Base-by-base conservation (phyloP, 2,329 filamentous ascomycete species). In the Exophiala dermatitidis region DNA sequence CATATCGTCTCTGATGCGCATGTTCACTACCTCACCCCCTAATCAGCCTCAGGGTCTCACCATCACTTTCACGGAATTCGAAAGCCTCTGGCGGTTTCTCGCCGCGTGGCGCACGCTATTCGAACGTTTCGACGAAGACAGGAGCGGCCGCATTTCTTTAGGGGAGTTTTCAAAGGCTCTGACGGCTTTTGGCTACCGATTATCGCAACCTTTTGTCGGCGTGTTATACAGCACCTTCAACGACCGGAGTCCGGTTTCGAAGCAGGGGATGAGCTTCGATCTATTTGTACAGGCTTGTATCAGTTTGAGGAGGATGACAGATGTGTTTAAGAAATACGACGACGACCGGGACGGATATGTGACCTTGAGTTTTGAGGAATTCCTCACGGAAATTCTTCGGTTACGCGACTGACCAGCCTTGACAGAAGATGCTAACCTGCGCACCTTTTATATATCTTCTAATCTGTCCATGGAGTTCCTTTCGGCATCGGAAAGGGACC, bases 311-410 rank as follows among this genome's bases (percentile, higher is more conserved):
- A 81, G 93, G 63, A 97, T 98, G 91, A 98, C 93, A 56, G 93
- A 98, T 70, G 90, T 95, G 30, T 98, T 98, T 70, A 98, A 98
- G 78, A 91, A 90, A 72, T 98, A 97, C 69, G 93, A 98, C 64
- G 88, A 95, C 65, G 93, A 98, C 70, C 82, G 93, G 40, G 93
- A 97, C 71, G 93, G 93, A 1, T 97, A 90, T 69, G 88, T 90
- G 63, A 90, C 85, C 3, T 71, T 90, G 50, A 88, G 84, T 67
- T 90, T 90, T 64, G 86, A 90, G 72, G 85, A 90, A 64, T 90
- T 90, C 68, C 72, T 90, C 66, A 84, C 82, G 9, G 62, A 64
- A 32, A 61, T 63, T 48, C 51, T 64, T 5, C 58, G 54, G 46
- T 50, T 64, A 42, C 52, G 57, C 47, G 62, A 64, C 40, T 64